A percentile compares a stretch with the other conserved stretches of the same genome.
phyloP scores from a whole-genome alignment of 192 early-diverging fungal species.

The Rhizoclosmatium globosum region DNA sequence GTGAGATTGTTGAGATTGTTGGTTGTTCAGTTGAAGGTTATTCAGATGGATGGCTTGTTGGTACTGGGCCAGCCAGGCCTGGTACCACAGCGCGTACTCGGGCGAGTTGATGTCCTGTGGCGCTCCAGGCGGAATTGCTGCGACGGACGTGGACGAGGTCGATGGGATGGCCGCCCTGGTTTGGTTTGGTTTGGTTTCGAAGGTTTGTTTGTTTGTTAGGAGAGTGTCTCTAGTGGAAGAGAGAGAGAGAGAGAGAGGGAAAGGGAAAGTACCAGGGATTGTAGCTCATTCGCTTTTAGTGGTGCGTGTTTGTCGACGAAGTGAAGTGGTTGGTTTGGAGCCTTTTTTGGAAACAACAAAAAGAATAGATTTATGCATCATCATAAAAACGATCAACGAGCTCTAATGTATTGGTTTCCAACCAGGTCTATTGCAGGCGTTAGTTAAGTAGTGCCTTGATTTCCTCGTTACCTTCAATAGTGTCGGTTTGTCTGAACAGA shows the following conservation, averaged over 20 bases:
- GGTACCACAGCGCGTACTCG: slow-evolving; percentile 35
- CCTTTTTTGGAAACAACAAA: too few relatives aligned
- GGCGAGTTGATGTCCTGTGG: slow-evolving; percentile 19
- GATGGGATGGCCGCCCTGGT: not conserved
- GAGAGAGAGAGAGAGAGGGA: too few relatives aligned
- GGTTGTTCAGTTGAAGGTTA: slow-evolving; percentile 4
- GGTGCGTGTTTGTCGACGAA: not conserved
- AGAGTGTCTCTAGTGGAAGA: too few relatives aligned
- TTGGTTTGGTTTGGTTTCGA: not conserved
- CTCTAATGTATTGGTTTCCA: too few relatives aligned
- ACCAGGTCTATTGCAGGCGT: not conserved
- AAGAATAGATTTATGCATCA: too few relatives aligned
- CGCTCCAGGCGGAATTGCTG: not conserved
- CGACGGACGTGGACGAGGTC: not conserved
- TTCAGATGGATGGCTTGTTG: not conserved
- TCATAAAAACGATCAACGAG: too few relatives aligned
- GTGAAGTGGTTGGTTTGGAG: not conserved
- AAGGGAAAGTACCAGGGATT: too few relatives aligned
- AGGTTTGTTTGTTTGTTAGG: too few relatives aligned
- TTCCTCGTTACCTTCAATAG: slow-evolving; percentile 11
- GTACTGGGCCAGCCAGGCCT: slow-evolving; percentile 1
- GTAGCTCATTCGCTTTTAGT: not conserved
- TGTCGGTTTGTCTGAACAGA: slow-evolving; percentile 55
- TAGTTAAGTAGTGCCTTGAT: not conserved
- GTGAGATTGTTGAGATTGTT: not conserved